phyloP scores from a whole-genome alignment of 192 early-diverging fungal species.

The Phlyctochytrium bullatum region DNA sequence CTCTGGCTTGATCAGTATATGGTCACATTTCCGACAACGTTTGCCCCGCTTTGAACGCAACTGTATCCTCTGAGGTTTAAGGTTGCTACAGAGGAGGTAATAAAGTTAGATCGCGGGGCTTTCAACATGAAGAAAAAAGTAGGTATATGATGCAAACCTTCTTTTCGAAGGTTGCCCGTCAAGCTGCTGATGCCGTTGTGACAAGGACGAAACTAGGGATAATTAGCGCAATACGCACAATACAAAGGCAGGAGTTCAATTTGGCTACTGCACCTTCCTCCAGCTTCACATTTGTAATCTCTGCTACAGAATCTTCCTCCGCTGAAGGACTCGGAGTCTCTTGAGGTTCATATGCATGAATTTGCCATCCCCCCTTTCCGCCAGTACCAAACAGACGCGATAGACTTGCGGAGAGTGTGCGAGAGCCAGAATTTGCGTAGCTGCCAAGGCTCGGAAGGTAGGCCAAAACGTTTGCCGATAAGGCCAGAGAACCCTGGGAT shows the following conservation, averaged over 20 bases:
- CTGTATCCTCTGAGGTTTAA: conserved; percentile 80
- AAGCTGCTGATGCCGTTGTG: conserved; percentile 60
- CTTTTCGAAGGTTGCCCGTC: conserved; percentile 52
- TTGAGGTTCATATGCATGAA: neutral
- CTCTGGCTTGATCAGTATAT: conserved; percentile 90
- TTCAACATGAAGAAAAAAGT: neutral
- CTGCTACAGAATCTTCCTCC: conserved; percentile 21
- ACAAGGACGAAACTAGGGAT: conserved; percentile 46
- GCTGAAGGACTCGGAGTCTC: conserved; percentile 2
- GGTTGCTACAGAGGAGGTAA: conserved; percentile 33
- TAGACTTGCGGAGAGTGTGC: neutral
- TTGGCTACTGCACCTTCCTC: too few species aligned
- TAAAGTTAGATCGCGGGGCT: conserved; percentile 13
- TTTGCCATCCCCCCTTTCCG: neutral
- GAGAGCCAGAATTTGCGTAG: conserved; percentile 14
- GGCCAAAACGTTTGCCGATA: conserved; percentile 34
- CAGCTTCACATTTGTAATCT: conserved; percentile 43
- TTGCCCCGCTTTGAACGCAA: conserved; percentile 84
- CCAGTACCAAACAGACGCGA: neutral
- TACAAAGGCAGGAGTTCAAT: too few species aligned
- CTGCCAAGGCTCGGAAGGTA: conserved; percentile 32
- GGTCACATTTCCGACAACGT: conserved; percentile 81
- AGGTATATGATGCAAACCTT: too few species aligned
- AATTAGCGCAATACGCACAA: neutral
- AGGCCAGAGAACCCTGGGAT: conserved; percentile 14